Evolutionary conservation across 345 rosid genomes (phyloP), one percentile per base, ranked within the genome.

Genomic region (Dipteronia sinensis): DNA sequence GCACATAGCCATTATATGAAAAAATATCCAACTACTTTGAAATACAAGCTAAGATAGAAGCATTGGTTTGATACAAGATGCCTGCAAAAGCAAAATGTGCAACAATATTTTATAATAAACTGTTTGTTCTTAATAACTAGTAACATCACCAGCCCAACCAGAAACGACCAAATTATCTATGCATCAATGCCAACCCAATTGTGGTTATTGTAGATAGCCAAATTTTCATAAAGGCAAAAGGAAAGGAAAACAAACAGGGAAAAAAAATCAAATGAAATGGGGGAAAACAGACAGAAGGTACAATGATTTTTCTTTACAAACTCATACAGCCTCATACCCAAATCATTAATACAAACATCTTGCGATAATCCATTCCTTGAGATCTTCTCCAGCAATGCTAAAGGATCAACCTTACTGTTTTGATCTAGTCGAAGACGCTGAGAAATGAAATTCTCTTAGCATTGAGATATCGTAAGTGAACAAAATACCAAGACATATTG

Each of bases 301-400:
- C 23, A 58, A 34, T 40, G 63, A 76, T 46, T 73, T 72, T 74
- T 31, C 70, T 71, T 77, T 65, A 4, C 27, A 78, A 69, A 71
- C 12, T 73, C 77, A 11, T 65, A 6, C 27, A 78, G 66, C 63
- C 10, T 71, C 77, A 11, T 94, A 96, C 98, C 99, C 74, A 96
- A 84, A 86, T 96, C 99, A 77, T 96, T 96, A 63, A 96, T 83
- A 75, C 98, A 96, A 71, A 89, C 90, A 80, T 88, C 92, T 84
- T 94, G 97, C 47, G 98, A 88, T 77, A 96, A 84, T 80, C 97
- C 98, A 70, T 82, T 81, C 83, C 68, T 83, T 56, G 93, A 86
- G 80, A 94, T 87, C 83, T 87, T 90, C 82, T 88, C 95, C 65
- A 96, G 90, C 87, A 96, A 82, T 46, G 82, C 78, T 79, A 88